phyloP scores from a whole-genome alignment of 73 alveolate species.

The Paramecium sexaurelia region DNA sequence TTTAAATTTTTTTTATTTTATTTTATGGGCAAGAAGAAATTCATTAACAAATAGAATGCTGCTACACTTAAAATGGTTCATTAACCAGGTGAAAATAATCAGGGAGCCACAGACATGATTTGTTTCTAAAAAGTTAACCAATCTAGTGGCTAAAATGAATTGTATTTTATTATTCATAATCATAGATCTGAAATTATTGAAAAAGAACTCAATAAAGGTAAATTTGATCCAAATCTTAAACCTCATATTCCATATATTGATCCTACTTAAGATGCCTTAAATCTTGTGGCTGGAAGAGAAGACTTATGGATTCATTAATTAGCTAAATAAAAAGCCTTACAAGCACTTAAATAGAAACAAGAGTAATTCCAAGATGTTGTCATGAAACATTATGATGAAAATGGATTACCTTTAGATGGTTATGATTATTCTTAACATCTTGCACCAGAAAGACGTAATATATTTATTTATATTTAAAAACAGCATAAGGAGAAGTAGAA shows the following conservation, averaged over 20 bases:
- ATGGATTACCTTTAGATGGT: neutral
- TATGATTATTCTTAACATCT: neutral
- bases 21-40: neutral
- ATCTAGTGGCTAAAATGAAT: neutral
- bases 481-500: neutral
- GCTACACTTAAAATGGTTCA: neutral
- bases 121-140: neutral
- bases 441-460: neutral
- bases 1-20: conserved; percentile 5
- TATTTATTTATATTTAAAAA: neutral
- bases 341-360: neutral
- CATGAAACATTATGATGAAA: neutral
- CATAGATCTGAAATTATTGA: neutral
- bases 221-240: neutral
- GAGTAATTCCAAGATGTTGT: neutral
- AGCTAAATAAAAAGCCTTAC: neutral
- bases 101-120: neutral
- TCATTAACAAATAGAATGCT: neutral
- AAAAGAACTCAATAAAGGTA: neutral
- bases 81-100: neutral
- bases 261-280: neutral
- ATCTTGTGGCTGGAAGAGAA: neutral
- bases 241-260: neutral
- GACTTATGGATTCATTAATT: conserved; percentile 4
- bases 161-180: neutral